A percentile compares a stretch with the other conserved stretches of the same genome.
Conservation (phyloP, 192 early-diverging fungal genomes). For the Rhizophagus sp. region DNA sequence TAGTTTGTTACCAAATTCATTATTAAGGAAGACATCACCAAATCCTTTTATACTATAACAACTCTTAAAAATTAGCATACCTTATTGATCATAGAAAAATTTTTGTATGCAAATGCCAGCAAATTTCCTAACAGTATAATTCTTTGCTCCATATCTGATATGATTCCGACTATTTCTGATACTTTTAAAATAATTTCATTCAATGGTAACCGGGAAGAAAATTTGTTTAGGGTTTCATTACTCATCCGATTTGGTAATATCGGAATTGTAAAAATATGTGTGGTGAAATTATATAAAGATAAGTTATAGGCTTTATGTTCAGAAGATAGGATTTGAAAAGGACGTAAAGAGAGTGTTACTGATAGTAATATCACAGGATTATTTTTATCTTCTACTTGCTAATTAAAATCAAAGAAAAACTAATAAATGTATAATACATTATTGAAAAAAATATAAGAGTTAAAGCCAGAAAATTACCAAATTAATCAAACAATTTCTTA, state of each 20-base stretch:
- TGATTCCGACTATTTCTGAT: slow-evolving; percentile 12
- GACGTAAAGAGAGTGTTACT: slow-evolving; percentile 30
- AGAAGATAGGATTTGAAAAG: slow-evolving; percentile 26
- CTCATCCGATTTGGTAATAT: slow-evolving; percentile 48
- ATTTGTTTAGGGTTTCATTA: slow-evolving; percentile 36
- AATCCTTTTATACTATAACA: neutral
- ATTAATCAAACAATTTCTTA: slow-evolving; percentile 25
- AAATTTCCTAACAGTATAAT: slow-evolving; percentile 50
- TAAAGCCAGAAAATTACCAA: slow-evolving; percentile 29
- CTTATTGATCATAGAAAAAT: slow-evolving; percentile 27
- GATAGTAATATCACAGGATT: slow-evolving; percentile 20
- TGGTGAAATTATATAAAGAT: slow-evolving; percentile 39
- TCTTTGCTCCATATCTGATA: slow-evolving; percentile 23
- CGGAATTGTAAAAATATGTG: slow-evolving; percentile 54
- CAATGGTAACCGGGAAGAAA: slow-evolving; percentile 44
- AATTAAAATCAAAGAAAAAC: slow-evolving; percentile 22
- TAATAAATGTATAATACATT: slow-evolving; percentile 4
- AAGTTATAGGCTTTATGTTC: neutral
- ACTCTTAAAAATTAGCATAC: slow-evolving; percentile 20
- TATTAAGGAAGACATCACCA: neutral
- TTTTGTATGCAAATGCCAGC: slow-evolving; percentile 36
- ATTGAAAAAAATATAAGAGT: neutral
- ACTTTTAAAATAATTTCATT: slow-evolving; percentile 40
- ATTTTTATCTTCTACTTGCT: slow-evolving; percentile 37
- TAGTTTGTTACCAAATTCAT: neutral